Evolutionary conservation across 495 filamentous ascomycete species (phyloP), one percentile per base, ranked within the genome.

Genomic region (Paragyromitra xinjiangensis): DNA sequence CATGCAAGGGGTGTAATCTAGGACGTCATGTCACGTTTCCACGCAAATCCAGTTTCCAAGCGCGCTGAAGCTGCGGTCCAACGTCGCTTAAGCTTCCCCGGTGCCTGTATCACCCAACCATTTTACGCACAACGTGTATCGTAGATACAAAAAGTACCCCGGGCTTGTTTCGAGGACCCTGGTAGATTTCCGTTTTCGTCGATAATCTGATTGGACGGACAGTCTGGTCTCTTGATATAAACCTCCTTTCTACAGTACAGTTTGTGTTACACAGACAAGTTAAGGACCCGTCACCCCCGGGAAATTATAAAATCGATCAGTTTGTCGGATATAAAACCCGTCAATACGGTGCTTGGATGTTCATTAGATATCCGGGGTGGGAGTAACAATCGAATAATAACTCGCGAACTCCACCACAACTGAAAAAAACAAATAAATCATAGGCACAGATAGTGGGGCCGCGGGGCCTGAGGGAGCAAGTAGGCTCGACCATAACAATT

Each of bases 251-350:
- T 53, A 53, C 7, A 5, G 22, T 19, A 53, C 8, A n/a, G n/a
- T 24, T n/a, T 24, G 14, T 19, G 16, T 53, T 22, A 19, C 50
- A 53, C 29, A 34, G 3, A 34, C 29, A 34, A 34, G 29, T 53
- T 7, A 22, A 53, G n/a, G 50, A 9, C 50, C n/a, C 14, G 19
- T 29, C 14, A 34, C 24, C 22, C 7, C 55, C 51, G 6, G 44
- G 34, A 22, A 22, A 22, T 22, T 44, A 16, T 40, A 63, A 26
- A 63, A 53, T 29, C 7, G 8, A 29, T 58, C 37, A 63, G 69
- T 71, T 71, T 63, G 24, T 42, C 69, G 69, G 58, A 71, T 37
- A 71, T 51, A 71, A 53, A 44, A 71, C 51, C 56, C 69, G 56
- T 44, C 29, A 44, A 26, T 53, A 63, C 45, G 53, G 29, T 26